Base-by-base conservation (phyloP, 202 grass and related monocot species). In the Carex arenaria region DNA sequence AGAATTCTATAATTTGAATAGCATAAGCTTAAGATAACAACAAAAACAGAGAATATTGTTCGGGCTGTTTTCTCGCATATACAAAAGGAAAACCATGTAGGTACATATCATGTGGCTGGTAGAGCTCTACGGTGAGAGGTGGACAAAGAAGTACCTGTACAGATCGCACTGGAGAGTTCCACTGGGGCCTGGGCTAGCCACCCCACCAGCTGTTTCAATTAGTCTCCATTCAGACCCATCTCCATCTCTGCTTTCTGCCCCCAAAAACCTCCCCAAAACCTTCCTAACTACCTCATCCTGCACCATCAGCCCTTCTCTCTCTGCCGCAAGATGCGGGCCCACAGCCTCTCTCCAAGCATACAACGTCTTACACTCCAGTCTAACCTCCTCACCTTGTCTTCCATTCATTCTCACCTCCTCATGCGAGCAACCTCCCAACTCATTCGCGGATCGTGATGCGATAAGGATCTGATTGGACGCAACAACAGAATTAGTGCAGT, bases 111-210 rank as follows among this genome's bases (percentile, higher is more conserved):
- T 17, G 30, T 52, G 6, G 10, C 45, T 74, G 45, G 22, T 53
- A 53, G 13, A 67, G 0, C 26, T 34, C 12, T 67, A 53, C 4
- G 15, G 63, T 32, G 30, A 28, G 4, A 69, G 78, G 60, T 11
- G 31, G 20, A 61, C 70, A 40, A 4, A 56, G 30, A 68, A 78
- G 45, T 64, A 94, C 95, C 92, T 90, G 62, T 98, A 98, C 47
- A 98, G 80, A 86, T 98, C 95, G 13, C 95, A 95, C 56, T 95
- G 92, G 60, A 98, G 89, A 31, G 85, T 91, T 42, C 95, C 92
- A 0, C 87, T 93, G 7, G 92, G 80, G n/a, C 92, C 88, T 2
- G 95, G 95, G 84, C 92, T 98, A 2, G 92, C 90, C 3, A 90
- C 95, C 26, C 92, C 95, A 9, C 95, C 95, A 12, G 95, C 95